phyloP scores from a whole-genome alignment of 768 basidiomycete genomes.

The Auricularia cornea region DNA sequence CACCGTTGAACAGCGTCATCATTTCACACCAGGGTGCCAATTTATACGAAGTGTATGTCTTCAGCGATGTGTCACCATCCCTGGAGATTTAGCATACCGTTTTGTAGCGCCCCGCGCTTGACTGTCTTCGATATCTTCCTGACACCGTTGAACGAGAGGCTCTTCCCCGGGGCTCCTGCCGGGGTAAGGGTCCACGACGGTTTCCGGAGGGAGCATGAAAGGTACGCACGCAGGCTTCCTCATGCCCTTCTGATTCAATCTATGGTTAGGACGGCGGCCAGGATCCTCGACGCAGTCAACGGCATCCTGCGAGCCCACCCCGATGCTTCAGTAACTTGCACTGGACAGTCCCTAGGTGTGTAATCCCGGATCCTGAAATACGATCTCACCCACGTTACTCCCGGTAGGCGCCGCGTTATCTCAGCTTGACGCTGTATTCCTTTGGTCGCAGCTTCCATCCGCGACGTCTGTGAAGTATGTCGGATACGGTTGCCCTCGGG shows the following conservation, averaged over 20 bases:
- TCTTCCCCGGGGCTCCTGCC: slow-evolving; percentile 44
- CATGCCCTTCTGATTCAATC: no score
- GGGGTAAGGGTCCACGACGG: slow-evolving; percentile 38
- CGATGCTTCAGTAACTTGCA: no score
- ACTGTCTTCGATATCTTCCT: slow-evolving; percentile 36
- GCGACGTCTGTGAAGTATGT: slow-evolving; percentile 24
- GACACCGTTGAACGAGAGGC: slow-evolving; percentile 24
- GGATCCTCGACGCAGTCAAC: slow-evolving; percentile 23
- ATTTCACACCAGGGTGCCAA: slow-evolving; percentile 34
- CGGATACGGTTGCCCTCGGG: slow-evolving; percentile 30
- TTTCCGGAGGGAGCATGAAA: slow-evolving; percentile 36
- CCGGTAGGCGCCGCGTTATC: slow-evolving; percentile 26
- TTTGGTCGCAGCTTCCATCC: slow-evolving; percentile 28
- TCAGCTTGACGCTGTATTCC: slow-evolving; percentile 32
- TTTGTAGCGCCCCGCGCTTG: slow-evolving; percentile 27
- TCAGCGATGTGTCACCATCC: slow-evolving; percentile 1
- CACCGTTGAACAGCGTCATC: slow-evolving; percentile 27
- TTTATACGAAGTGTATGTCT: slow-evolving; percentile 22
- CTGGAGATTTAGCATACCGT: no score
- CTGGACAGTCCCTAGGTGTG: no score
- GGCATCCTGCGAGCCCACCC: slow-evolving; percentile 13
- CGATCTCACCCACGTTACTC: not conserved
- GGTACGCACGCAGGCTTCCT: slow-evolving; percentile 22
- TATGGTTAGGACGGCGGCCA: slow-evolving; percentile 18
- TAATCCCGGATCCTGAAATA: slow-evolving; percentile 22